phyloP scores from a whole-genome alignment of 2,329 filamentous ascomycete species.

The Pseudopithomyces maydicus region DNA sequence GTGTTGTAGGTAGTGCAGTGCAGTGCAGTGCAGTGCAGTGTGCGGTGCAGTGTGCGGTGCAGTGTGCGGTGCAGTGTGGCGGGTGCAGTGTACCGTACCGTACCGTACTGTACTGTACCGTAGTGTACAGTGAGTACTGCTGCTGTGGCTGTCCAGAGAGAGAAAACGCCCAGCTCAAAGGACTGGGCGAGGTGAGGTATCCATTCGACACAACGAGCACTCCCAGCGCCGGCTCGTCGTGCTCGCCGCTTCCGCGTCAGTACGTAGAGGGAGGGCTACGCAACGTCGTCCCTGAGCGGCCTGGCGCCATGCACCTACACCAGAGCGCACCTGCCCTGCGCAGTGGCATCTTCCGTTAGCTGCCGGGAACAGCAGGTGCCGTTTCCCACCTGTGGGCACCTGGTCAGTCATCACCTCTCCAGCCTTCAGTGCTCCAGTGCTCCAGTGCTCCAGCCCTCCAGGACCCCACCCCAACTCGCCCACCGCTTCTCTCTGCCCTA shows the following conservation, averaged over 20 bases:
- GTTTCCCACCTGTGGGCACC: too few species aligned
- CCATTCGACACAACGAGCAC: conserved; percentile 1
- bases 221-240: background rate
- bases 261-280: background rate
- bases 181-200: background rate
- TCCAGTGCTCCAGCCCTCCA: too few species aligned
- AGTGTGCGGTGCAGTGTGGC: too few species aligned
- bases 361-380: conserved; percentile 4
- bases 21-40: too few species aligned
- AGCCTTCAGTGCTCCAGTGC: background rate
- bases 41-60: too few species aligned
- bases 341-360: conserved; percentile 3
- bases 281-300: background rate
- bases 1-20: too few species aligned
- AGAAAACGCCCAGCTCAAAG: too few species aligned
- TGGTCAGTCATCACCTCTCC: too few species aligned
- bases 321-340: too few species aligned
- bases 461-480: background rate
- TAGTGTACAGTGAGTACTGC: too few species aligned
- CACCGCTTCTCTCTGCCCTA: background rate
- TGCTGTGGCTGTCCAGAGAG: too few species aligned
- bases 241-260: background rate
- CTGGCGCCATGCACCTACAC: conserved; percentile 1
- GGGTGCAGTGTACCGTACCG: background rate
- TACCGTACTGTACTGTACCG: too few species aligned